These are phyloP conservation scores for Symbiodinium natans DNA, from an alignment of 73 alveolate species.

Conservation along the genomic window DNA sequence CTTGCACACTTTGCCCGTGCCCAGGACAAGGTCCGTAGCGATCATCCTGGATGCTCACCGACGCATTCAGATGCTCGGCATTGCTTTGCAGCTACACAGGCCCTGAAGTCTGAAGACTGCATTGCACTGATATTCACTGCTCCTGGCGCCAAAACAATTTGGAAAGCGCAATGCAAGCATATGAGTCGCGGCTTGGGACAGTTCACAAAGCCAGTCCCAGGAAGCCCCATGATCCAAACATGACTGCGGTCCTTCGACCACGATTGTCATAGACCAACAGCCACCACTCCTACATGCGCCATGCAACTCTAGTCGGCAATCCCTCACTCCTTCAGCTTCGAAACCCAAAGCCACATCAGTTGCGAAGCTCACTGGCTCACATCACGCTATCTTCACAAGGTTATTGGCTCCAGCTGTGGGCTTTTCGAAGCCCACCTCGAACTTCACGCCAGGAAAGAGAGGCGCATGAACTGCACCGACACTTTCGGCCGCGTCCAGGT, in stretches of 20 bases:
- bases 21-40: constrained; percentile 55
- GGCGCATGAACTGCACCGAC: constrained; percentile 86
- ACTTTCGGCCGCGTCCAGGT: constrained; percentile 31
- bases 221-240: no score
- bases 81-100: no score
- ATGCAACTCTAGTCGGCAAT: no score
- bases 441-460: constrained; percentile 47
- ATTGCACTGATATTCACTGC: no score
- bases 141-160: no score
- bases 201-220: no score
- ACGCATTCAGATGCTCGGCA: neutral
- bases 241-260: constrained; percentile 67
- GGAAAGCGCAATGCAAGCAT: no score
- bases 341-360: neutral
- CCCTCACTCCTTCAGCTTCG: no score
- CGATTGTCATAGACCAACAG: constrained; percentile 83
- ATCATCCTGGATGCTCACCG: constrained; percentile 21
- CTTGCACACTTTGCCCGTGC: constrained; percentile 50
- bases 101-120: no score
- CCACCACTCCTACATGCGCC: constrained; percentile 89
- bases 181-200: no score
- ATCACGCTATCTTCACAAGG: no score
- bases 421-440: constrained; percentile 2
- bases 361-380: neutral
- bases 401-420: no score